Evolutionary conservation across 2,329 filamentous ascomycete species (phyloP).

Genomic region (Scedosporium dehoogii): DNA sequence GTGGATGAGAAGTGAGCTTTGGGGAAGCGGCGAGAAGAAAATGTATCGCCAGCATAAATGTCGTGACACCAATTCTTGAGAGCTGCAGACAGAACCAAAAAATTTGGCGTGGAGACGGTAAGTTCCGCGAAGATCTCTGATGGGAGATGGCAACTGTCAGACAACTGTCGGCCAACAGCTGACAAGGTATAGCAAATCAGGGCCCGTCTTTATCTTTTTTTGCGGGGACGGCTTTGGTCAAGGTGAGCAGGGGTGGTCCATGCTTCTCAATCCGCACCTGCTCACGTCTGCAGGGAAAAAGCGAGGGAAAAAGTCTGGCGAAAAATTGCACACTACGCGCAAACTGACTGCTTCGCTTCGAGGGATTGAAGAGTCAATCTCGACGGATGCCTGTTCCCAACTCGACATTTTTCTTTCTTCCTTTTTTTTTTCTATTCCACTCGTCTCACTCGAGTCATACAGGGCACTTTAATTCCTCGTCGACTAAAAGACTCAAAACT

Average conservation of each 20-base stretch:
- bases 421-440: background rate
- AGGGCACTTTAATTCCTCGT: background rate
- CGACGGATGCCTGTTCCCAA: background rate
- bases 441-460: background rate
- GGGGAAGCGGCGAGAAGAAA: slow-evolving; percentile 1
- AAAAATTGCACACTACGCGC: background rate
- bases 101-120: slow-evolving; percentile 7
- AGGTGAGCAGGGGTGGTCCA: too few species aligned
- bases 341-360: background rate
- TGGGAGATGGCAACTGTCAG: background rate
- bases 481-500: background rate
- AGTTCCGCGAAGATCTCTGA: background rate
- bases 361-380: background rate
- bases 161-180: background rate
- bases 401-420: background rate
- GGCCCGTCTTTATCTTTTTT: background rate
- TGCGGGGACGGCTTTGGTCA: too few species aligned
- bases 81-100: slow-evolving; percentile 10
- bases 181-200: background rate
- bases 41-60: background rate
- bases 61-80: slow-evolving; percentile 4
- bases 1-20: slow-evolving; percentile 3
- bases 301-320: background rate
- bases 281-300: background rate
- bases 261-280: too few species aligned